Conservation (phyloP, 2,329 filamentous ascomycete genomes). For the Sclerotinia borealis region DNA sequence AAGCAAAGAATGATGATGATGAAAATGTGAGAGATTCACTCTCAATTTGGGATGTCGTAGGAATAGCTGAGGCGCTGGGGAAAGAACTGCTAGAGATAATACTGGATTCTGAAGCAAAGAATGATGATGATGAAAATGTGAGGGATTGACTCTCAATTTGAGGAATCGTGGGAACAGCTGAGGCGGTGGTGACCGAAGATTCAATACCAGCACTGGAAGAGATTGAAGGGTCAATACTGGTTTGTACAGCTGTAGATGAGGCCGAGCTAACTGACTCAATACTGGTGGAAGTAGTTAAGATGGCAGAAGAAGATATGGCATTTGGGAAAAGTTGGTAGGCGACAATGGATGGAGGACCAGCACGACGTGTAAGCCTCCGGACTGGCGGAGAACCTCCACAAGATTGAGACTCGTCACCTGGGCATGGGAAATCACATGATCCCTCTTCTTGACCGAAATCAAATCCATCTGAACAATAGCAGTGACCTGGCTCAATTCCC, state of each 20-base stretch:
- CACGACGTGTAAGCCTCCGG: neutral
- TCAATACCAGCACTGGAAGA: neutral
- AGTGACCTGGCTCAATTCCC: neutral
- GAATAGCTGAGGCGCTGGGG: neutral
- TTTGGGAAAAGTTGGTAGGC: neutral
- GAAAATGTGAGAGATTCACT: no score
- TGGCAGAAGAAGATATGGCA: neutral
- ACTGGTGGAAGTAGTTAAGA: no score
- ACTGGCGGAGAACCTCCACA: neutral
- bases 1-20: no score
- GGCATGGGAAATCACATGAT: neutral
- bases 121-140: neutral
- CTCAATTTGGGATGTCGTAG: no score
- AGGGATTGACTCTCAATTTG: neutral
- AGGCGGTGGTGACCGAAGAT: neutral
- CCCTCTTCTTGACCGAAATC: neutral
- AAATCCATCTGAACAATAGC: conserved; percentile 6
- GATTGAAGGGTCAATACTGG: neutral
- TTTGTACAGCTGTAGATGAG: neutral
- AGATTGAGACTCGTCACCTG: neutral
- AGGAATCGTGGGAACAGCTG: neutral
- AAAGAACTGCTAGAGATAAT: neutral
- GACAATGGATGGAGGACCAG: neutral
- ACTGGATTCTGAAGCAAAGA: neutral
- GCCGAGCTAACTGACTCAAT: neutral